Evolutionary conservation across 2,329 filamentous ascomycete genomes (phyloP).

Genomic region (Colletotrichum sidae): DNA sequence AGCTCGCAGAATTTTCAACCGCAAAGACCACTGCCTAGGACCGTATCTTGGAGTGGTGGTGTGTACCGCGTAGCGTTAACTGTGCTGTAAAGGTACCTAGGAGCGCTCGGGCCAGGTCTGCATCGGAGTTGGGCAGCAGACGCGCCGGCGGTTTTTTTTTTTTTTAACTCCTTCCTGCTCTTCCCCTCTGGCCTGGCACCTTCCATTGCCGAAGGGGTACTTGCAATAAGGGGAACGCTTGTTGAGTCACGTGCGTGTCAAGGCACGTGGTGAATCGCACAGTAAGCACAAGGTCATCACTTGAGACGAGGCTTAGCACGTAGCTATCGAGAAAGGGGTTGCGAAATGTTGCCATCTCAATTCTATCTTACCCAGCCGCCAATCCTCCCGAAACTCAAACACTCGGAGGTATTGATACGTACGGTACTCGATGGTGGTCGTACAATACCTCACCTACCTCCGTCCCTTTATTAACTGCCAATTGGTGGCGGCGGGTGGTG

Average conservation of each 20-base stretch:
- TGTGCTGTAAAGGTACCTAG: constrained; percentile 26
- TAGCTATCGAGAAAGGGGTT: too few relatives aligned
- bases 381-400: constrained; percentile 29
- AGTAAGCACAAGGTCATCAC: neutral
- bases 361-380: neutral
- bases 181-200: constrained; percentile 1
- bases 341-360: neutral
- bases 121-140: constrained; percentile 33
- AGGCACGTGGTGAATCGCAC: too few relatives aligned
- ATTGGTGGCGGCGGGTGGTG: constrained; percentile 6
- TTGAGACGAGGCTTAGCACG: neutral
- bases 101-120: constrained; percentile 34
- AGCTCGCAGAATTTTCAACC: constrained; percentile 61
- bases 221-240: constrained; percentile 16
- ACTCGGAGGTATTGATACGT: constrained; percentile 20
- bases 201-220: constrained; percentile 5
- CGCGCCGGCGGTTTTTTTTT: constrained; percentile 9
- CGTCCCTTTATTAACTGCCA: constrained; percentile 11
- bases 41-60: constrained; percentile 23
- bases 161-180: too few relatives aligned
- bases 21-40: constrained; percentile 37
- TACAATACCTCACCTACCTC: constrained; percentile 9
- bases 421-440: constrained; percentile 22
- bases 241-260: constrained; percentile 31
- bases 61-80: constrained; percentile 32